Conservation (phyloP, 169 alveolate species). For the Cryptosporidium meleagridis region DNA sequence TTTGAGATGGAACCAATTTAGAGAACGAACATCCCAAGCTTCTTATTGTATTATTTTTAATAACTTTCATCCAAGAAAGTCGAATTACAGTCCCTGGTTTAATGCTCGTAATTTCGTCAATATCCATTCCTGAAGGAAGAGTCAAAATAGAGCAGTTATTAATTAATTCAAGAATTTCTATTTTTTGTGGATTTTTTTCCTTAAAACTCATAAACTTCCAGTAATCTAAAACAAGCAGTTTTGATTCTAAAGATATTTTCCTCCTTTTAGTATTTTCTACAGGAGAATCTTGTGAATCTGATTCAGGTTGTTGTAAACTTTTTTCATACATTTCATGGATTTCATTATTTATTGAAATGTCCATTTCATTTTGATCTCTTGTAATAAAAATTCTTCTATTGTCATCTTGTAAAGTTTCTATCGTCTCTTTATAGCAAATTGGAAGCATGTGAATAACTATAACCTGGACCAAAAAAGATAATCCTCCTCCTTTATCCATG, state of each 20-base stretch:
- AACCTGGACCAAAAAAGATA: constrained; percentile 26
- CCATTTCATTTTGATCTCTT: constrained; percentile 60
- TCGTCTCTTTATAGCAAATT: constrained; percentile 38
- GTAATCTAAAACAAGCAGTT: constrained; percentile 37
- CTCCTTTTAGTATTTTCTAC: constrained; percentile 1
- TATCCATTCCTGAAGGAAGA: constrained; percentile 42
- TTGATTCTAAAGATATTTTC: constrained; percentile 29
- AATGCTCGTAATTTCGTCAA: constrained; percentile 57
- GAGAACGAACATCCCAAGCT: constrained; percentile 7
- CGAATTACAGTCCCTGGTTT: constrained; percentile 46
- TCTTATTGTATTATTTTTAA: not conserved
- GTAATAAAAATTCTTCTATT: constrained; percentile 15
- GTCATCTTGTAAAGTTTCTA: constrained; percentile 33
- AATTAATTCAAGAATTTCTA: constrained; percentile 1
- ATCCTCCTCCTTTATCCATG: constrained; percentile 58
- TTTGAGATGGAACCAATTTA: constrained; percentile 28
- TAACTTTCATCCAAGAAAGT: constrained; percentile 64
- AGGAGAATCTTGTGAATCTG: constrained; percentile 6
- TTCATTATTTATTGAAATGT: constrained; percentile 34
- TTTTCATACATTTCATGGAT: constrained; percentile 28
- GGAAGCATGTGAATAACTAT: constrained; percentile 56
- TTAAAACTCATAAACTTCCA: constrained; percentile 39
- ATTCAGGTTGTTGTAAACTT: not conserved
- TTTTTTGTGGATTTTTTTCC: not conserved
- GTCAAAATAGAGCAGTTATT: constrained; percentile 38